Base-by-base conservation (phyloP, 305 asterid species). In the Fraxinus angustifolia region DNA sequence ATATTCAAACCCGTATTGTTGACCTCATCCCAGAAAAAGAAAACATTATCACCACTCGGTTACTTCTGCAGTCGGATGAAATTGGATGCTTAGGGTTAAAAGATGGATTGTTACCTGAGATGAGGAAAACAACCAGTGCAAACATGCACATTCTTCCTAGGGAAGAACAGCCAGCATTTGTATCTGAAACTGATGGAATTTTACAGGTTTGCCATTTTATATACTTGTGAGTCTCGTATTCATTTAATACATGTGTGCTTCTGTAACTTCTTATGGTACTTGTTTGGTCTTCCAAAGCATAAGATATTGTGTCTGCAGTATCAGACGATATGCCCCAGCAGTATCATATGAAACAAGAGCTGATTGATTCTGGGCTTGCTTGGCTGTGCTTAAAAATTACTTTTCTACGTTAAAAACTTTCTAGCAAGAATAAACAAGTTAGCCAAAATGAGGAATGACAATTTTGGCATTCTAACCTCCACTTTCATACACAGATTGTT, bases 1-100 rank as follows among this genome's bases (percentile, higher is more conserved):
- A 95, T 87, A 93, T 95, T 78, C 99, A 94, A 88, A 95, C 93
- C 78, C 94, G 92, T 74, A 93, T 95, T 33, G 91, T 84, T 26
- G 97, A 95, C 89, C 88, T 95, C 83, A 83, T 87, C 85, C 96
- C 93, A 11, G 97, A 91, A 35, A 90, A 89, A 87, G 99, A 91
- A 86, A 93, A 92, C 77, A 75, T 93, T 81, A 76, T 94, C 56
- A 91, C 96, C 65, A 95, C 98, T 80, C 88, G 97, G 75, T 87
- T 95, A 68, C 90, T 95, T 75, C 84, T 95, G 86, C 93, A 89
- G 72, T 88, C 97, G 28, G 97, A 91, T 82, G 98, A 95, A 85
- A 82, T 89, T 83, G 91, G 87, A 79, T 91, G 96, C 84, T 79
- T 90, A 60, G 86, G 86, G 60, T 90, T 90, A 73, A 86, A 83